These are phyloP conservation scores for Coemansia aciculifera DNA, from an alignment of 192 early-diverging fungal genomes.

Conservation along the genomic window DNA sequence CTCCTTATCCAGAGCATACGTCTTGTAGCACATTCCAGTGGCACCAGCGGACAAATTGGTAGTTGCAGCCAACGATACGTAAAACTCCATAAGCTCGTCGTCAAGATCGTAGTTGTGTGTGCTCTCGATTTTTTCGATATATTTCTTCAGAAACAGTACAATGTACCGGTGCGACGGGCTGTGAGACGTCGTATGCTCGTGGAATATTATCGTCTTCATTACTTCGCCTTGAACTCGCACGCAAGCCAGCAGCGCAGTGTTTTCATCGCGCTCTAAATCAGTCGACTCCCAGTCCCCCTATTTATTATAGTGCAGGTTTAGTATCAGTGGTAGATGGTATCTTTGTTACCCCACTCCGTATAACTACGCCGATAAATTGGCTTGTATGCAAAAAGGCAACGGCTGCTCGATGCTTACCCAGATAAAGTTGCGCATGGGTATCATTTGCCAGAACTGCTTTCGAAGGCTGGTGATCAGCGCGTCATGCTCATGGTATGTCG, in stretches of 20 bases:
- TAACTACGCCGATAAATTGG: neutral
- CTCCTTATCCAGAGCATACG: conserved; percentile 46
- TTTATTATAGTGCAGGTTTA: neutral
- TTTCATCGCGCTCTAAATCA: conserved; percentile 26
- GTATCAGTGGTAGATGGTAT: neutral
- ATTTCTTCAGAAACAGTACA: conserved; percentile 44
- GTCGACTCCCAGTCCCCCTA: conserved; percentile 42
- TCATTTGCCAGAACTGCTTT: conserved; percentile 58
- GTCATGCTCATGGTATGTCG: conserved; percentile 49
- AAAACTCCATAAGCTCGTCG: conserved; percentile 51
- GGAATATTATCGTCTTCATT: conserved; percentile 50
- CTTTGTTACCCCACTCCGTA: neutral
- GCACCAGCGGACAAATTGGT: conserved; percentile 15
- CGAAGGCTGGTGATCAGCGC: conserved; percentile 40
- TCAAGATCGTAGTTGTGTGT: conserved; percentile 31
- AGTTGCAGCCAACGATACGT: conserved; percentile 34
- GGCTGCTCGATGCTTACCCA: conserved; percentile 27
- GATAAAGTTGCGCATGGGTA: conserved; percentile 37
- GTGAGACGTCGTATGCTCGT: conserved; percentile 43
- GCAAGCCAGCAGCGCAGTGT: conserved; percentile 31
- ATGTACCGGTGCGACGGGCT: conserved; percentile 48
- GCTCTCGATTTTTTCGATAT: conserved; percentile 40
- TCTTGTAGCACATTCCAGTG: conserved; percentile 46
- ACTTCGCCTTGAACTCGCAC: conserved; percentile 44
- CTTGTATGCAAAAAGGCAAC: neutral